phyloP scores from a whole-genome alignment of 2,329 filamentous ascomycete species.

The Botrytis medusae region DNA sequence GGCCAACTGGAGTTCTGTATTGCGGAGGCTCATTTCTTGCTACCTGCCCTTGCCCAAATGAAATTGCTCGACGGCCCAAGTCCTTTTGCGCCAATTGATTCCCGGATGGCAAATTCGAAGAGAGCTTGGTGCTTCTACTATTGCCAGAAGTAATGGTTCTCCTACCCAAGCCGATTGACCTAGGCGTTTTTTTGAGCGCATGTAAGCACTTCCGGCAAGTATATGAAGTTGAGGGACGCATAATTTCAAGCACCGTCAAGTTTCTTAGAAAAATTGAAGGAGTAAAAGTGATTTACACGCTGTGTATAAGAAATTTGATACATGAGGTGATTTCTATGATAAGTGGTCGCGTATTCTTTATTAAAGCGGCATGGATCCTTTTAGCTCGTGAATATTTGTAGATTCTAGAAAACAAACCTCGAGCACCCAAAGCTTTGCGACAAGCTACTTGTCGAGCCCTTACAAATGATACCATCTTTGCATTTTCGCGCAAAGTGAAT shows the following conservation, averaged over 20 bases:
- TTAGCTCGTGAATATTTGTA: conserved; percentile 21
- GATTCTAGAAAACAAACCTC: conserved; percentile 15
- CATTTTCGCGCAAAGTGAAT: conserved; percentile 14
- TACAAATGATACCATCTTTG: conserved; percentile 28
- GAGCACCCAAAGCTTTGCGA: conserved; percentile 22
- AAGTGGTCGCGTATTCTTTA: conserved; percentile 19
- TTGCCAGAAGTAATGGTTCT: conserved; percentile 33
- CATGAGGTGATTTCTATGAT: conserved; percentile 21
- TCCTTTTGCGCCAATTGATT: conserved; percentile 19
- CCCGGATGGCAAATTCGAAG: conserved; percentile 24
- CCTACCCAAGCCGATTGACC: conserved; percentile 24
- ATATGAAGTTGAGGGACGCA: conserved; percentile 36
- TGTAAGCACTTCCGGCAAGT: conserved; percentile 40
- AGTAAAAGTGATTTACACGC: not conserved
- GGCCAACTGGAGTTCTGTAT: conserved; percentile 30
- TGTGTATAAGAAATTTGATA: conserved; percentile 12
- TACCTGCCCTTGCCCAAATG: conserved; percentile 30
- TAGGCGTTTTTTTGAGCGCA: conserved; percentile 32
- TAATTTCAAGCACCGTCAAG: conserved; percentile 7
- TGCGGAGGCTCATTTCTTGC: conserved; percentile 34
- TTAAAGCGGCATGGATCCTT: conserved; percentile 23
- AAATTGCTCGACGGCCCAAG: conserved; percentile 30
- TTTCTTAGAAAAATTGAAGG: not conserved
- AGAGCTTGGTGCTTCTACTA: conserved; percentile 26
- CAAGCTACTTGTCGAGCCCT: conserved; percentile 32